phyloP scores from a whole-genome alignment of 2,329 filamentous ascomycete species.

The Leptoxyphium fumago region DNA sequence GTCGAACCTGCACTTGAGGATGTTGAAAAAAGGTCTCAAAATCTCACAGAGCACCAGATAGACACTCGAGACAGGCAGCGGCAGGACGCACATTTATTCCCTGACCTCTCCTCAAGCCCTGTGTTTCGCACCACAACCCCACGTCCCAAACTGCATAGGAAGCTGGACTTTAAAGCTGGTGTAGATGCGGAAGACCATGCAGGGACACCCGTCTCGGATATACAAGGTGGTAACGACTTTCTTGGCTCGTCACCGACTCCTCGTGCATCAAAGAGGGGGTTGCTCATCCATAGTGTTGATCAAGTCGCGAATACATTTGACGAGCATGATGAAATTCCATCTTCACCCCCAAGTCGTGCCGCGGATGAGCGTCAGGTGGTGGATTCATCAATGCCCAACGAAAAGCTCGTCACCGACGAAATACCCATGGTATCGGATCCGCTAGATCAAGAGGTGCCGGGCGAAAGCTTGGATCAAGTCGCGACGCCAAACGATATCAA shows the following conservation, averaged over 20 bases:
- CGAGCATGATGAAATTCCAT: constrained; percentile 1
- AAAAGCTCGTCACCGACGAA: too few species aligned
- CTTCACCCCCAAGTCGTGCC: constrained; percentile 1
- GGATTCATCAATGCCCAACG: too few species aligned
- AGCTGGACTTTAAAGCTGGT: constrained; percentile 14
- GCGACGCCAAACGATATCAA: too few species aligned
- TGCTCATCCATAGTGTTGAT: neutral
- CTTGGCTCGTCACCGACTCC: constrained; percentile 40
- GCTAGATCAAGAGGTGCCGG: too few species aligned
- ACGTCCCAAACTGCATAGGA: constrained; percentile 10
- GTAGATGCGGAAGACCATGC: constrained; percentile 9
- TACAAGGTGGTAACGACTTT: constrained; percentile 26
- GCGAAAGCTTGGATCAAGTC: too few species aligned
- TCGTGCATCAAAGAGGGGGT: constrained; percentile 17
- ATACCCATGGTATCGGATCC: too few species aligned
- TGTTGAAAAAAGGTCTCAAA: constrained; percentile 46
- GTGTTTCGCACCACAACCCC: constrained; percentile 11
- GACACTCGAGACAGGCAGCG: constrained; percentile 63
- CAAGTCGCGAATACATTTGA: neutral
- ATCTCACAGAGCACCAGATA: constrained; percentile 63
- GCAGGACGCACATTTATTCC: constrained; percentile 49
- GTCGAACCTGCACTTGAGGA: constrained; percentile 43
- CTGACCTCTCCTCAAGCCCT: constrained; percentile 48
- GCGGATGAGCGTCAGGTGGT: too few species aligned
- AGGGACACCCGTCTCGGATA: constrained; percentile 27